These are phyloP conservation scores for Oryza longistaminata DNA, from an alignment of 176 grass and related monocot species.

Conservation along the genomic window DNA sequence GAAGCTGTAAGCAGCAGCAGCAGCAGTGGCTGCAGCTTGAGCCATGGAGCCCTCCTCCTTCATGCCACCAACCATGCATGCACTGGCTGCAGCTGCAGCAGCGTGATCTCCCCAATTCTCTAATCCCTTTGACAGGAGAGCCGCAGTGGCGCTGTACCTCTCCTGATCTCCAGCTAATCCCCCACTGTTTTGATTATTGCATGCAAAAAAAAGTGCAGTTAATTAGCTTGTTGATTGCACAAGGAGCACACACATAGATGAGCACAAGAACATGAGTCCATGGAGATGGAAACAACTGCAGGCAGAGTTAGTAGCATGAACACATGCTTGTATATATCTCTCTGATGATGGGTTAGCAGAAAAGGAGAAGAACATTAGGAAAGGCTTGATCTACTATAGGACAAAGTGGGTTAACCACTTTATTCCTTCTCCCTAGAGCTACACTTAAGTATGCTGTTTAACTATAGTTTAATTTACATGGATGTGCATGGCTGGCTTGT, in stretches of 20 bases:
- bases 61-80: conserved; percentile 36
- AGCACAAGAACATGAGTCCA: conserved; percentile 41
- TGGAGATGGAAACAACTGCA: conserved; percentile 44
- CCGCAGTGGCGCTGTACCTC: conserved; percentile 42
- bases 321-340: conserved; percentile 8
- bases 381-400: conserved; percentile 44
- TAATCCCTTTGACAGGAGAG: conserved; percentile 59
- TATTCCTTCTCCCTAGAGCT: conserved; percentile 40
- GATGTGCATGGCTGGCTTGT: not conserved
- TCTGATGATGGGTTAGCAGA: conserved; percentile 32
- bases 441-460: conserved; percentile 30
- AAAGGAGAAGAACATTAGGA: conserved; percentile 24
- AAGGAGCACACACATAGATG: conserved; percentile 21
- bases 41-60: conserved; percentile 52
- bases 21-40: conserved; percentile 1
- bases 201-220: conserved; percentile 14
- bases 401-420: conserved; percentile 59
- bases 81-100: not conserved
- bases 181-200: conserved; percentile 28
- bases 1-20: conserved; percentile 43
- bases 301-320: conserved; percentile 34
- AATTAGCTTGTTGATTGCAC: not conserved
- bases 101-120: conserved; percentile 59
- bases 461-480: conserved; percentile 30
- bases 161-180: conserved; percentile 61